These are phyloP conservation scores for Dunaliella sp. DNA, from an alignment of 139 green algal genomes.

Conservation along the genomic window DNA sequence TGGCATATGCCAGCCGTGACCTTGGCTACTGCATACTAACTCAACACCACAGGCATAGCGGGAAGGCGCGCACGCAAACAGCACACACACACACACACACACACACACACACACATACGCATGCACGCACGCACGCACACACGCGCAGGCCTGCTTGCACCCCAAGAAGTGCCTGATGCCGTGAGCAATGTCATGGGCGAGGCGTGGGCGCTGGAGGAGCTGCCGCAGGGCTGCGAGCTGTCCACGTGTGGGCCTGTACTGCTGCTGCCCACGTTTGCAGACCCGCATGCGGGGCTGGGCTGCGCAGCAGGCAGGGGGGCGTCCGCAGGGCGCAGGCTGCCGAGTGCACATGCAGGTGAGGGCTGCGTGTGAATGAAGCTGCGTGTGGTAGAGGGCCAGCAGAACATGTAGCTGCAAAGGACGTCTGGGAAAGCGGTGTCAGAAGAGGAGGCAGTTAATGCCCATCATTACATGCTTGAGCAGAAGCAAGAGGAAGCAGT, in stretches of 20 bases:
- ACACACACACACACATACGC: background rate
- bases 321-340: conserved; percentile 66
- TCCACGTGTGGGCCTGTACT: background rate
- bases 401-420: no score
- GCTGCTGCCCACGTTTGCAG: conserved; percentile 84
- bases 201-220: background rate
- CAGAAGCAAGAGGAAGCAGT: no score
- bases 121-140: background rate
- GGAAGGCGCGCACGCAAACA: no score
- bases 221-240: background rate
- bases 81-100: background rate
- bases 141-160: background rate
- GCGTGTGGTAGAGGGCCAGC: no score
- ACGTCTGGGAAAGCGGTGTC: no score
- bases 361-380: background rate
- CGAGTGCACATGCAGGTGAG: conserved; percentile 7
- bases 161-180: background rate
- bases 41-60: no score
- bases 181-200: background rate
- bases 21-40: no score
- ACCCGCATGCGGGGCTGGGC: conserved; percentile 25
- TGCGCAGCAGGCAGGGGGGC: background rate
- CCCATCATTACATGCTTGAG: no score
- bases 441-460: no score
- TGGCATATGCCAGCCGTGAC: no score